Base-by-base conservation (phyloP, 192 early-diverging fungal genomes). In the Helicostylum pulchrum region DNA sequence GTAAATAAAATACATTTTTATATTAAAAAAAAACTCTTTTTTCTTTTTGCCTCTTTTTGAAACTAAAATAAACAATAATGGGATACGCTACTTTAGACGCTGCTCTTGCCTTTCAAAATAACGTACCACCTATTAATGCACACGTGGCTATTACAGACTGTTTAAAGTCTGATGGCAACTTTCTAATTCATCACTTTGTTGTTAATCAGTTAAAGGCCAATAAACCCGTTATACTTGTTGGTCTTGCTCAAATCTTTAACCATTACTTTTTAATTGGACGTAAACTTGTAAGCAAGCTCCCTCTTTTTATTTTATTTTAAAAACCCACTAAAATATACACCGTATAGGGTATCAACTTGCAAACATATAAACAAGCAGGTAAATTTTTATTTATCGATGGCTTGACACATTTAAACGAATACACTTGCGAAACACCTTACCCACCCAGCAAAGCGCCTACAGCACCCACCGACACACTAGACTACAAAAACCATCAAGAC, bases 151-250 rank as follows among this genome's bases (percentile, higher is more conserved):
- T 87, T 31, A 78, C 81, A 7, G 85, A 87, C 53, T 80, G 80
- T 20, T 55, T 83, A 11, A 72, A 61, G 2, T 76, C 85, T 45
- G 75, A 82, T 39, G 85, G 75, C 55, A 82, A 82, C 67, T 87
- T 85, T 69, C 61, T 87, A 23, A 19, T 87, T 11, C 85, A 87
- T 45, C 83, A 87, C 62, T 85, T 87, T 65, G 72, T 87, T 47
- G 71, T 68, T 26, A 85, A 85, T 68, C 82, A 84, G 26, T 50
- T 87, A 14, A 81, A 85, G 62, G 78, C 78, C 1, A 71, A 78
- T 70, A 72, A 72, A 44, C 68, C 74, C 52, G 83, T 85, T 7
- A 63, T 87, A 8, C 64, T 87, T 17, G 75, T 85, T 12, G 83
- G 85, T 0, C 65, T 87, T 7, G 71, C 80, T 10, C 82, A 85